A percentile compares a stretch with the other conserved stretches of the same genome.
Evolutionary conservation across 768 basidiomycete genomes (phyloP).

Genomic region (Chiua virens): DNA sequence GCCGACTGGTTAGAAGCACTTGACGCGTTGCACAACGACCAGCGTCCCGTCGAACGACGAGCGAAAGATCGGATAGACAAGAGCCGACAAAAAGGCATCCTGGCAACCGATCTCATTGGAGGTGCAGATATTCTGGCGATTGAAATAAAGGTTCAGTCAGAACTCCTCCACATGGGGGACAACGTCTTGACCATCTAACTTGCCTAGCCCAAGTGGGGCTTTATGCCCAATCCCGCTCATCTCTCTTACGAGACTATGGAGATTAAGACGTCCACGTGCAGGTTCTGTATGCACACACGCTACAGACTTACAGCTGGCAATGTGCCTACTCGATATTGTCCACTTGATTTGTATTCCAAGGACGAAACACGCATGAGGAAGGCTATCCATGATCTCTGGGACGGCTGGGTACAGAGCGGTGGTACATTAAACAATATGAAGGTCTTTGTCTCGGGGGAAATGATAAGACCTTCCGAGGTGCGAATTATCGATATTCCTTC

Average conservation of each 20-base stretch:
- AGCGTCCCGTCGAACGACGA: conserved; percentile 59
- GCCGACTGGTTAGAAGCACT: conserved; percentile 62
- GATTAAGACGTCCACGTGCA: conserved; percentile 73
- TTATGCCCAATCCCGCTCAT: conserved; percentile 66
- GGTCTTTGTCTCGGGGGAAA: conserved; percentile 68
- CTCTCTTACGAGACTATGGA: conserved; percentile 56
- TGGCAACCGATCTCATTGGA: conserved; percentile 82
- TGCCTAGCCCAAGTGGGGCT: conserved; percentile 93
- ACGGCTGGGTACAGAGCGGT: conserved; percentile 62
- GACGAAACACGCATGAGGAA: conserved; percentile 56
- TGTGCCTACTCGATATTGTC: conserved; percentile 63
- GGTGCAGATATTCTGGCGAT: conserved; percentile 60
- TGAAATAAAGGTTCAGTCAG: conserved; percentile 80
- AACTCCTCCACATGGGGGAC: background rate
- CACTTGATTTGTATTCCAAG: conserved; percentile 85
- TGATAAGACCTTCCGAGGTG: conserved; percentile 59
- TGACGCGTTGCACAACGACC: conserved; percentile 40
- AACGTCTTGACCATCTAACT: background rate
- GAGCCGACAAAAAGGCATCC: conserved; percentile 51
- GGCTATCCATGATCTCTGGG: conserved; percentile 73
- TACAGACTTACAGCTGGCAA: conserved; percentile 39
- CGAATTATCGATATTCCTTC: conserved; percentile 17
- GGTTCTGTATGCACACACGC: conserved; percentile 88
- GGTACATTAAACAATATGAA: conserved; percentile 80
- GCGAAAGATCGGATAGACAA: conserved; percentile 60